These are phyloP conservation scores for Triticum turgidum DNA, from an alignment of 176 grass and related monocot species.

Conservation along the genomic window DNA sequence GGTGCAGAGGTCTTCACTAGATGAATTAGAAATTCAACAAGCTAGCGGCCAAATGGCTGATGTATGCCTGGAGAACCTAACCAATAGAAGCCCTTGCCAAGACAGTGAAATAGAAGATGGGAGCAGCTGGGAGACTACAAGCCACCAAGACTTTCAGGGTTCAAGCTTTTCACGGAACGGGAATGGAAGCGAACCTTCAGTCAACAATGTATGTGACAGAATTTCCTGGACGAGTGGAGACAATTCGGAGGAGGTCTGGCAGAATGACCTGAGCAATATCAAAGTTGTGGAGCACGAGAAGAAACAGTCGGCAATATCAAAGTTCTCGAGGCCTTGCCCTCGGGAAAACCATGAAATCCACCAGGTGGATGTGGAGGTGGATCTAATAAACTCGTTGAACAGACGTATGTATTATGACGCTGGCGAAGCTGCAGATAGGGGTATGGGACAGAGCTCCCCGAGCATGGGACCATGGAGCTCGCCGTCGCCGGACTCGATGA, in stretches of 20 bases:
- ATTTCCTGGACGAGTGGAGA: slow-evolving; percentile 48
- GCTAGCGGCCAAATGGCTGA: slow-evolving; percentile 34
- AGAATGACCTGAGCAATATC: slow-evolving; percentile 24
- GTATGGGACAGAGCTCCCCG: slow-evolving; percentile 44
- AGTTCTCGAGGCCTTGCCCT: slow-evolving; percentile 69
- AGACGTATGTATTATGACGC: slow-evolving; percentile 41
- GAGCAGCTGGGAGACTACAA: slow-evolving; percentile 90
- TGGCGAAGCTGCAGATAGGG: slow-evolving; percentile 29
- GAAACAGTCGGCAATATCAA: slow-evolving; percentile 70
- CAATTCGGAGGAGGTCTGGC: slow-evolving; percentile 23
- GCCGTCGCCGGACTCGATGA: slow-evolving; percentile 52
- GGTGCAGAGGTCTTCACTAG: slow-evolving; percentile 26
- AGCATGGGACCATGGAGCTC: slow-evolving; percentile 75
- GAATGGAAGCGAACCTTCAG: slow-evolving; percentile 67
- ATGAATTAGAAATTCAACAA: slow-evolving; percentile 49
- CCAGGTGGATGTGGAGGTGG: slow-evolving; percentile 2
- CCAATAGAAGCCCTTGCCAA: slow-evolving; percentile 39
- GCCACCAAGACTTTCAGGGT: slow-evolving; percentile 57
- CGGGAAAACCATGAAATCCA: slow-evolving; percentile 46
- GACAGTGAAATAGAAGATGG: slow-evolving; percentile 55
- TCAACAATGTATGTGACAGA: slow-evolving; percentile 51
- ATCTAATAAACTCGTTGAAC: slow-evolving; percentile 19
- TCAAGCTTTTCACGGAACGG: slow-evolving; percentile 62
- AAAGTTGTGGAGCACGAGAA: slow-evolving; percentile 52
- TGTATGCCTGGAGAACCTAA: slow-evolving; percentile 55